A percentile compares a stretch with the other conserved stretches of the same genome.
Evolutionary conservation across 768 basidiomycete species (phyloP).

Genomic region (Suillus discolor): DNA sequence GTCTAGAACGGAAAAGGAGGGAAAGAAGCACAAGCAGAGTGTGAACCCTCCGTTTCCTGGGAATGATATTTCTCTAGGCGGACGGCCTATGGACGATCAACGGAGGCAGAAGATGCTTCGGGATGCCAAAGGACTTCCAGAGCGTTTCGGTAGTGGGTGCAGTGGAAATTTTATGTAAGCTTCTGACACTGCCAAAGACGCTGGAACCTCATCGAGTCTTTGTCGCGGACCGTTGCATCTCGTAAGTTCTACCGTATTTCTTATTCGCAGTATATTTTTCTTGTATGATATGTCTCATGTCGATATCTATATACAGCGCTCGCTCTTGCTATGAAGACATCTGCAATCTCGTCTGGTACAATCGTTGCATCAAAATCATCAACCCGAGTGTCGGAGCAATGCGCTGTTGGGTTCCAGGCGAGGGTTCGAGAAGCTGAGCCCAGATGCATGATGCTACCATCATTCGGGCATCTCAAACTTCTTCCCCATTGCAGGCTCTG

Average conservation of each 20-base stretch:
- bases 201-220: conserved; percentile 6
- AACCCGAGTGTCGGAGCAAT: conserved; percentile 36
- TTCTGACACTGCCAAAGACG: background rate
- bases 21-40: conserved; percentile 45
- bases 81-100: conserved; percentile 87
- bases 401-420: conserved; percentile 55
- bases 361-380: background rate
- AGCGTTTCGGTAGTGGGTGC: conserved; percentile 78
- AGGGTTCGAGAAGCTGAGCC: conserved; percentile 25
- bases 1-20: conserved; percentile 37
- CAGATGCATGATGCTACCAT: conserved; percentile 9
- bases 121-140: conserved; percentile 80
- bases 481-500: background rate
- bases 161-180: conserved; percentile 62
- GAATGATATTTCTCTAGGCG: conserved; percentile 93
- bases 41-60: conserved; percentile 75
- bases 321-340: too few species aligned
- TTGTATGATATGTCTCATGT: too few species aligned
- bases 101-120: conserved; percentile 76
- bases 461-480: background rate
- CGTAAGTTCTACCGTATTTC: too few species aligned
- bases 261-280: too few species aligned
- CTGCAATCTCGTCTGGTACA: too few species aligned
- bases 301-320: too few species aligned
- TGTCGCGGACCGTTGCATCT: too few species aligned